Percentiles rank a stretch among this genome's conserved stretches.
Conservation (phyloP, 1,284 basidiomycete genomes). For the Puccinia coronata region DNA sequence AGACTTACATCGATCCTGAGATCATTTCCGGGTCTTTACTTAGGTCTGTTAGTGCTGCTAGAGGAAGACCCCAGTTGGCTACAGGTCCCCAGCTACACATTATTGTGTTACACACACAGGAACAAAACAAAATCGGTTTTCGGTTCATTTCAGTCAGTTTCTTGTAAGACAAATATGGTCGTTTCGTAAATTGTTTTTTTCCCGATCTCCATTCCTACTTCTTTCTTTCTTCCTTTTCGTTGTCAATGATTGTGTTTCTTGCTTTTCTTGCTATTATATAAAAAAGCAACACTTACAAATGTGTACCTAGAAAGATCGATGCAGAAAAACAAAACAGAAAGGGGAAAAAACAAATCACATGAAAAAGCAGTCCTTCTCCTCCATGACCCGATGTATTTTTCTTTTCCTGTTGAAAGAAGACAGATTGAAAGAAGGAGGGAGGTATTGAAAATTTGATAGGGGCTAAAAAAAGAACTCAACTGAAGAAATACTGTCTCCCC, state of each 20-base stretch:
- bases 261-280: not conserved
- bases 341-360: not conserved
- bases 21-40: conserved; percentile 90
- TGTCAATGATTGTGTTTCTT: not conserved
- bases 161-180: not conserved
- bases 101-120: too few species aligned
- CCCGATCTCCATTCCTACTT: too few species aligned
- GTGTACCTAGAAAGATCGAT: conserved; percentile 79
- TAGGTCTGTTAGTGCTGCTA: conserved; percentile 81
- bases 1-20: conserved; percentile 75
- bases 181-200: too few species aligned
- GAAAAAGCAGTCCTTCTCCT: too few species aligned
- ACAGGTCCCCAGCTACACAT: conserved; percentile 63
- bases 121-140: too few species aligned
- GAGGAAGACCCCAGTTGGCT: conserved; percentile 93
- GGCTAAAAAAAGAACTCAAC: too few species aligned
- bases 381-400: too few species aligned
- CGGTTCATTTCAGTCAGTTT: not conserved
- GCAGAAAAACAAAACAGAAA: too few species aligned
- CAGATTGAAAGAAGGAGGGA: too few species aligned
- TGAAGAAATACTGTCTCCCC: conserved; percentile 88
- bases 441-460: too few species aligned
- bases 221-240: not conserved
- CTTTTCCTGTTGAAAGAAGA: too few species aligned
- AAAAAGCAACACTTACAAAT: conserved; percentile 76